These are phyloP conservation scores for Wickerhamiella bombiphila DNA, from an alignment of 805 yeast genomes.

Conservation along the genomic window DNA sequence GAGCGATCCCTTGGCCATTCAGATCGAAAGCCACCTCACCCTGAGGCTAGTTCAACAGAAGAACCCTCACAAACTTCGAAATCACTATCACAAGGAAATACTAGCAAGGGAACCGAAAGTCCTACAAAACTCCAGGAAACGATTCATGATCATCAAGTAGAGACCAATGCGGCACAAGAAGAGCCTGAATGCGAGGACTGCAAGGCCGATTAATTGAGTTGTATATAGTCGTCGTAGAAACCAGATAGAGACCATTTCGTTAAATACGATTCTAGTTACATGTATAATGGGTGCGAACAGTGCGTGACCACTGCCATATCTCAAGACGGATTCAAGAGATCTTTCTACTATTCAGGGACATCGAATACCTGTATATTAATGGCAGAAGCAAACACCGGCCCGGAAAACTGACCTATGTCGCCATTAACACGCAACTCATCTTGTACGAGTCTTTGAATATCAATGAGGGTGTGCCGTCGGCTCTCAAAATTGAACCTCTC, in stretches of 20 bases:
- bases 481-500: background rate
- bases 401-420: background rate
- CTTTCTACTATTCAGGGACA: background rate
- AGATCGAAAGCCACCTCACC: conserved; percentile 26
- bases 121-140: no score
- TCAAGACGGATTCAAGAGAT: no score
- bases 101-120: background rate
- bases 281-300: no score
- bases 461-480: background rate
- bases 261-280: no score
- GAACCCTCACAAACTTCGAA: background rate
- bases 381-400: background rate
- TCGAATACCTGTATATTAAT: background rate
- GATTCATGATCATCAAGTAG: no score
- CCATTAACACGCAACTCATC: background rate
- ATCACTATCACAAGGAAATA: background rate
- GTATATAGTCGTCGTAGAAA: no score
- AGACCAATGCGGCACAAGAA: no score
- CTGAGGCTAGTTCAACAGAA: background rate
- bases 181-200: no score
- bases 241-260: no score
- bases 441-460: background rate
- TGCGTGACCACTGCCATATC: no score
- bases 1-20: conserved; percentile 46
- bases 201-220: no score